Evolutionary conservation across 176 grass and related monocot species (phyloP).

Genomic region (Luzula sylvatica): DNA sequence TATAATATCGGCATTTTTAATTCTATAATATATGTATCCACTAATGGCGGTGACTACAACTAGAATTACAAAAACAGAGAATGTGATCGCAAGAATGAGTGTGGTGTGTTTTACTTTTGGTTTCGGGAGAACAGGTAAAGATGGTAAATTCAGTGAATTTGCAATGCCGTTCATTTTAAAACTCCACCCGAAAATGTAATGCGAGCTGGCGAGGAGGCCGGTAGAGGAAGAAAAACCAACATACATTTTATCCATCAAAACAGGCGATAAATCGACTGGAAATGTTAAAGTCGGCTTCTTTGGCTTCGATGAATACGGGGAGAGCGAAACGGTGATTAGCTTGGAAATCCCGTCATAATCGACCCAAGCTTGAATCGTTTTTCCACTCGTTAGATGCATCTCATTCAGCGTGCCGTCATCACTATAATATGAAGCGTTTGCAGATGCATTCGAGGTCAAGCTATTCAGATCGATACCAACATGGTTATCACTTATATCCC

Average conservation of each 20-base stretch:
- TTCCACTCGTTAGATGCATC: constrained; percentile 38
- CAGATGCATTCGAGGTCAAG: constrained; percentile 38
- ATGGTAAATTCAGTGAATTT: constrained; percentile 38
- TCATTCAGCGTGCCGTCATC: constrained; percentile 39
- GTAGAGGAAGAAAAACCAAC: constrained; percentile 64
- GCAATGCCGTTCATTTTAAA: constrained; percentile 52
- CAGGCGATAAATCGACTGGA: constrained; percentile 49
- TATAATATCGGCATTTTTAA: constrained; percentile 49
- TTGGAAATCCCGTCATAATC: constrained; percentile 54
- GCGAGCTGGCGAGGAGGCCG: constrained; percentile 55
- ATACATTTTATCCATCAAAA: constrained; percentile 53
- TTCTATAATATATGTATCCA: constrained; percentile 28
- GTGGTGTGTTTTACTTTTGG: constrained; percentile 34
- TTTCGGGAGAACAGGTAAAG: constrained; percentile 42
- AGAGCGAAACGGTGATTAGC: constrained; percentile 59
- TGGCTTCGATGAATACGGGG: constrained; percentile 33
- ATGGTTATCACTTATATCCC: constrained; percentile 77
- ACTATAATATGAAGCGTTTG: constrained; percentile 51
- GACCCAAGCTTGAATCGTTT: constrained; percentile 69
- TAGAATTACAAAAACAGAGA: constrained; percentile 30
- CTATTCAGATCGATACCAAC: constrained; percentile 70
- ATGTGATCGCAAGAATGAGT: constrained; percentile 38
- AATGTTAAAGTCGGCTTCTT: constrained; percentile 45
- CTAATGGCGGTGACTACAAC: constrained; percentile 22
- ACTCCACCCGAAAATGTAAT: constrained; percentile 67